A percentile compares a stretch with the other conserved stretches of the same genome.
Evolutionary conservation across 257 asterid genomes (phyloP).

Genomic region (Solanum chmielewskii): DNA sequence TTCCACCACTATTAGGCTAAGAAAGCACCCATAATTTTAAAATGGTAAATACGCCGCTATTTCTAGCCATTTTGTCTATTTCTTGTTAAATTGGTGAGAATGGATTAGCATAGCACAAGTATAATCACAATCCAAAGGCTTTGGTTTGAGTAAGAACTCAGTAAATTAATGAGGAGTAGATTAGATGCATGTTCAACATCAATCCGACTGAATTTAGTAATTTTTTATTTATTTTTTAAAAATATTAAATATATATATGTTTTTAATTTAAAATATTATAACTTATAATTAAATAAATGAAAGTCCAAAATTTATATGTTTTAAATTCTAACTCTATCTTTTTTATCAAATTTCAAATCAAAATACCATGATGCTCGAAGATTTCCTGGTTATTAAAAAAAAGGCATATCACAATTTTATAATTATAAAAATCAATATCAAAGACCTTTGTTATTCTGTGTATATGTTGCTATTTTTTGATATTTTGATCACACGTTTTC

Average conservation of each 20-base stretch:
- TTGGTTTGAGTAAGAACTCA: background rate
- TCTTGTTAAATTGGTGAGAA: background rate
- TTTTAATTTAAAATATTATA: too few species aligned
- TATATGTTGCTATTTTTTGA: background rate
- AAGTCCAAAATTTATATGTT: background rate
- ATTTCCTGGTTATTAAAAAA: background rate
- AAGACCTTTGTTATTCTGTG: background rate
- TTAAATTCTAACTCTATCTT: too few species aligned
- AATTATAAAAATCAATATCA: background rate
- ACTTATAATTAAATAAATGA: too few species aligned
- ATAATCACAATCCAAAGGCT: background rate
- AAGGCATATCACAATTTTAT: background rate
- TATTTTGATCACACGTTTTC: background rate
- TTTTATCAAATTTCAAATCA: rapidly evolving
- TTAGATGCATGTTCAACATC: background rate
- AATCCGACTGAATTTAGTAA: background rate
- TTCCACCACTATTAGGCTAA: background rate
- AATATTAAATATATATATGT: too few species aligned
- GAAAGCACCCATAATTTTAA: background rate
- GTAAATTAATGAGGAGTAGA: background rate
- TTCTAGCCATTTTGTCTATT: background rate
- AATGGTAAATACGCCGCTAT: background rate
- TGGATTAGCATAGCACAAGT: background rate
- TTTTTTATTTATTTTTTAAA: too few species aligned
- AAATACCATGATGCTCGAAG: background rate